A percentile compares a stretch with the other conserved stretches of the same genome.
phyloP scores from a whole-genome alignment of 768 basidiomycete genomes.

The Amylocystis lapponica region DNA sequence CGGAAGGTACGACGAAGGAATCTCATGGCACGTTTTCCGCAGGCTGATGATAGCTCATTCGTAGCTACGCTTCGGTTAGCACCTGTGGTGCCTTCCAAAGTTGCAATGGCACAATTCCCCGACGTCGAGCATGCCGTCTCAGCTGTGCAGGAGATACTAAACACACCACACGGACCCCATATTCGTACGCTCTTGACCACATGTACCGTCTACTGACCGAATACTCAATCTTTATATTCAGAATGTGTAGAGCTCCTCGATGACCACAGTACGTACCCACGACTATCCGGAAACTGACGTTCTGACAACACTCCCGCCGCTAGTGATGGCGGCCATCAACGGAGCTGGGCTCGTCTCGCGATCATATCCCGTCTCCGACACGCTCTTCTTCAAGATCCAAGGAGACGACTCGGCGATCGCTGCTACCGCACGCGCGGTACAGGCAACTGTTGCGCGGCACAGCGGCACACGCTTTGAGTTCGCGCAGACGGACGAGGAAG shows the following conservation, averaged over 20 bases:
- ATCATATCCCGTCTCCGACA: slow-evolving; percentile 61
- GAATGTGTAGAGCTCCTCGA: slow-evolving; percentile 88
- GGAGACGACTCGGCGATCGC: slow-evolving; percentile 28
- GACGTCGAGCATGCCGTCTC: slow-evolving; percentile 67
- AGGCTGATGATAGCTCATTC: not conserved
- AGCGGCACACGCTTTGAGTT: slow-evolving; percentile 65
- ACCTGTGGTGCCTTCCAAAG: slow-evolving; percentile 75
- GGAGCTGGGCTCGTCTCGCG: slow-evolving; percentile 42
- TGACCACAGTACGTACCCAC: slow-evolving; percentile 33
- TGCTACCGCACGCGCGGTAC: slow-evolving; percentile 49
- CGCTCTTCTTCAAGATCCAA: slow-evolving; percentile 86
- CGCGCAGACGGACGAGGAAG: slow-evolving; percentile 59
- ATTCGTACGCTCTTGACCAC: slow-evolving; percentile 51
- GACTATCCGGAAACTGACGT: too few relatives aligned
- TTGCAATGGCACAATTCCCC: slow-evolving; percentile 80
- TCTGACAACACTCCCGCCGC: slow-evolving; percentile 26
- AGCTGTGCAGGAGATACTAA: slow-evolving; percentile 68
- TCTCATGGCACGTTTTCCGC: not conserved
- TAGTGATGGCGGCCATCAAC: slow-evolving; percentile 62
- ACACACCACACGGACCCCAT: slow-evolving; percentile 53
- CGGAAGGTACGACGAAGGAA: slow-evolving; percentile 52
- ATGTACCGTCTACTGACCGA: not conserved
- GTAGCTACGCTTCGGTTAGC: slow-evolving; percentile 79
- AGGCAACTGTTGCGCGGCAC: slow-evolving; percentile 60
- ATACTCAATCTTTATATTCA: slow-evolving; percentile 23